Evolutionary conservation across 306 rosid genomes (phyloP), one percentile per base, ranked within the genome.

Genomic region (Rosa chinensis): DNA sequence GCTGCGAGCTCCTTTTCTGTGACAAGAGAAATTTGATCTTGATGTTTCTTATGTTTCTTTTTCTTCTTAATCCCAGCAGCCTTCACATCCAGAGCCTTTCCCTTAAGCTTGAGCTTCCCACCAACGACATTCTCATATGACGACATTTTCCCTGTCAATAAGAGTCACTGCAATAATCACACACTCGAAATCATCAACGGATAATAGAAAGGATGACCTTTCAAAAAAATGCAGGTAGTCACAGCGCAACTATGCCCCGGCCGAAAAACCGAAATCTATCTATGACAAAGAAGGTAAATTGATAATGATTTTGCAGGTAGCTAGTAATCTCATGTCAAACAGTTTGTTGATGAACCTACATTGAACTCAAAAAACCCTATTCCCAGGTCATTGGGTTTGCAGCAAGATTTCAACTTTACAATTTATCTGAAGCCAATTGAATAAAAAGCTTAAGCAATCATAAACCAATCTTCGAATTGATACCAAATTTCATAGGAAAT

Each of bases 61-160:
- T 94, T 94, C 90, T 94, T 94, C 89, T 91, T 94, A 78, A 92
- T 80, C 39, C 97, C 97, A 73, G 93, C 93, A 52, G 94, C 90
- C 80, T 91, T 91, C 78, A 94, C 99, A 87, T 92, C 97, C 72
- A 94, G 88, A 44, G 99, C 99, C 88, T 94, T 94, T n/a, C 99
- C 99, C 85, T 94, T 94, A n/a, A 92, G 91, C 89, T 94, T 94
- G 85, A 94, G 77, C 85, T 92, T 94, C 86, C 97, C 99, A 82
- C 93, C 92, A 81, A 94, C 91, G 53, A 92, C 97, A 72, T 92
- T 94, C 11, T 94, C 99, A 78, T 84, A 94, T 3, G 84, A 63
- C 7, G 95, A 94, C 98, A 94, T 92, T 49, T 73, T 79, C 42
- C 82, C 90, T 83, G 80, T 70, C 47, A 70, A 83, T 0, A 23